Base-by-base conservation (phyloP, 371 early-diverging fungal species). In the Mortierella sp. region DNA sequence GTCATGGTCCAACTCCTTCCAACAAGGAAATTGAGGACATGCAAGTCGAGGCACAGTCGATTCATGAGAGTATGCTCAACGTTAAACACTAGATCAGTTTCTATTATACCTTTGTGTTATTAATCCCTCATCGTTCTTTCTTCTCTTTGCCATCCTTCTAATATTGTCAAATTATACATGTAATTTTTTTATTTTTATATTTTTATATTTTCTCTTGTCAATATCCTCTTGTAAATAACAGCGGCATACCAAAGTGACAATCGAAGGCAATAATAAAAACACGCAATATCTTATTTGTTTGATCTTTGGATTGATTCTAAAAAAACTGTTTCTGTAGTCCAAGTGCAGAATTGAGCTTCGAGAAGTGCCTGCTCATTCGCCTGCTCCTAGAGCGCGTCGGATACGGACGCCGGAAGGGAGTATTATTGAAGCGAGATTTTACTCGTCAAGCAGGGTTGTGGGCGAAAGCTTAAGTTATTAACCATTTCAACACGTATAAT, bases 21-120 rank as follows among this genome's bases (percentile, higher is more conserved):
- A 60, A 78, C 40, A 70, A 62, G 30, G 60, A 70, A 47, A 78
- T 78, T 22, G 70, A 73, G 60, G 70, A 78, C 26, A 78, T 78
- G 78, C 70, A 78, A 39, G 70, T 78, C 20, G 73, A 73, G 47
- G 59, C 73, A 24, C 73, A 69, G 37, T 73, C 78, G 1, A 61
- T 70, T 37, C 70, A 73, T 43, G 73, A 66, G 55, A 66, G 72
- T 55, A 68, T 77, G 64, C 65, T 68, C 39, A 66, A 63, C 30
- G 54, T 22, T 39, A 78, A 78, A 62, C 52, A 52, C 45, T 68
- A 40, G 35, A 20, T 30, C 20, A 5, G 20, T n/a, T 55, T 12
- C n/a, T 40, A 26, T 43, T 62, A 40, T 45, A 26, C 26, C 26
- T 39, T 30, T 39, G 20, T 45, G 30, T 45, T 62, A 39, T 45